A percentile compares a stretch with the other conserved stretches of the same genome.
phyloP scores from a whole-genome alignment of 164 flowering plant genomes.

The Pachysandra terminalis region DNA sequence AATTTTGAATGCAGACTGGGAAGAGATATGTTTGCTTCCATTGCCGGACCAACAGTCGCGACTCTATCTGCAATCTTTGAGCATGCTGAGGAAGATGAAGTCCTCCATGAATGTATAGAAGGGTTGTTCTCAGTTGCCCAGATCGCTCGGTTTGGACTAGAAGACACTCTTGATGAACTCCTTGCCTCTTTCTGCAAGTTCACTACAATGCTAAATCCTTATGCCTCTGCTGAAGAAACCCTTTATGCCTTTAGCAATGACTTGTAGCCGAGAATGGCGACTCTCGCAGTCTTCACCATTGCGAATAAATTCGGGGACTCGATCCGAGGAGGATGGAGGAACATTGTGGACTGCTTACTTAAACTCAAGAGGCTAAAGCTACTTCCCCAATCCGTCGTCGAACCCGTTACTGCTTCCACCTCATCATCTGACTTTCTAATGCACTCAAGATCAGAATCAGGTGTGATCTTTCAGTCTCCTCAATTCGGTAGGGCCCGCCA shows the following conservation, averaged over 20 bases:
- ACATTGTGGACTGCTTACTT: constrained; percentile 78
- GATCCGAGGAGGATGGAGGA: constrained; percentile 83
- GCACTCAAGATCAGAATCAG: constrained; percentile 37
- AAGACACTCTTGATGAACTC: constrained; percentile 82
- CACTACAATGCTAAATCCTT: constrained; percentile 82
- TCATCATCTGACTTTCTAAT: constrained; percentile 26
- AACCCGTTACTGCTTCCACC: constrained; percentile 35
- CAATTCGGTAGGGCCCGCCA: constrained; percentile 21
- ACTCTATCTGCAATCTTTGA: constrained; percentile 74
- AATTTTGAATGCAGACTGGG: constrained; percentile 50
- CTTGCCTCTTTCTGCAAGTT: constrained; percentile 78
- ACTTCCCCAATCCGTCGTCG: constrained; percentile 74
- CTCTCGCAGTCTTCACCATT: constrained; percentile 80
- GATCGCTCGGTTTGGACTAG: constrained; percentile 64
- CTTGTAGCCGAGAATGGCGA: constrained; percentile 81
- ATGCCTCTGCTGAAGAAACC: constrained; percentile 85
- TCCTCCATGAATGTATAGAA: constrained; percentile 73
- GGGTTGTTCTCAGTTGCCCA: constrained; percentile 64
- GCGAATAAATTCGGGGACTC: constrained; percentile 67
- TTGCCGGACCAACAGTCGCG: constrained; percentile 82
- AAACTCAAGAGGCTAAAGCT: constrained; percentile 78
- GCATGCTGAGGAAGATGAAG: constrained; percentile 73
- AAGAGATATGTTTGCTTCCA: constrained; percentile 80
- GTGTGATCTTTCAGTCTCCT: constrained; percentile 25
- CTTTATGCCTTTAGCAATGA: constrained; percentile 71